Base-by-base conservation (phyloP, 2,329 filamentous ascomycete genomes). In the Pyrenochaeta sp. region DNA sequence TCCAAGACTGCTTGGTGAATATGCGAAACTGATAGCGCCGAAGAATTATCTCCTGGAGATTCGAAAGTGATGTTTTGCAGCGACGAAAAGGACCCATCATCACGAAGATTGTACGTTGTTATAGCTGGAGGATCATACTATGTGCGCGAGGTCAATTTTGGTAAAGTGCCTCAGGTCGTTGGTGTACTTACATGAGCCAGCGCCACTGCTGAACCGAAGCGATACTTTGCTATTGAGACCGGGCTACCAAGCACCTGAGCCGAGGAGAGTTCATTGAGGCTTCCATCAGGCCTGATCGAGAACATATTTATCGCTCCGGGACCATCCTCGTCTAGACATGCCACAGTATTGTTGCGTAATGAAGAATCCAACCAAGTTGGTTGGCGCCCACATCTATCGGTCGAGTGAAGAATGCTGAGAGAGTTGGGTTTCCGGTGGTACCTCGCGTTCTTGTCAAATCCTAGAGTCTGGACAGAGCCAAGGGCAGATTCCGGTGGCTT, bases 1-100 rank as follows among this genome's bases (percentile, higher is more conserved):
- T 89, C 86, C 22, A 86, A 63, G 37, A 87, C 65, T n/a, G 81
- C 78, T 61, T 86, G 72, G 67, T 89, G 86, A 13, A 85, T 84
- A 61, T 86, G 77, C 73, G 27, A 30, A 4, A 2, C n/a, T 18
- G 5, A 7, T 9, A 11, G 17, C n/a, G 5, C 8, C n/a, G 7
- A 3, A 28, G 4, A 17, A 2, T 3, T 18, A 10, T 2, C 6
- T 9, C 28, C 68, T 4, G 58, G 50, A 1, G 61, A 44, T 27
- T 72, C 42, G 8, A 75, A 80, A 27, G 64, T 65, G 55, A 80
- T 68, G 23, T 64, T 68, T 51, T 81, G 72, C 7, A 73, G 48
- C 10, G 39, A 39, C 11, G 45, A 37, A 18, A 58, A 56, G 7
- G 36, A 27, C 10, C 43, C 44, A 31, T 52, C 43, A 7, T 43